Evolutionary conservation across 192 early-diverging fungal genomes (phyloP).

Genomic region (Backusella macrospora): DNA sequence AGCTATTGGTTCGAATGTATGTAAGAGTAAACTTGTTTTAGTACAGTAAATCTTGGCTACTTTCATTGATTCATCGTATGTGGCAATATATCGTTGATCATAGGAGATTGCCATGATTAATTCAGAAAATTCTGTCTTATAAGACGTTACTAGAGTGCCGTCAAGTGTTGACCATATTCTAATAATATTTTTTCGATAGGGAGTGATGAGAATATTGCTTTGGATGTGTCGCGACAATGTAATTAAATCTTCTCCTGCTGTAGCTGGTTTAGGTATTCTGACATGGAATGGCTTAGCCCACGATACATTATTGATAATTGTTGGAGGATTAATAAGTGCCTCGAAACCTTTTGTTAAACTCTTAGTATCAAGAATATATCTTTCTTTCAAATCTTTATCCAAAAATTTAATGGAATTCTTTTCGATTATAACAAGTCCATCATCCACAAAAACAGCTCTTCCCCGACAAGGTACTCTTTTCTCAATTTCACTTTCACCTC

Average conservation of each 20-base stretch:
- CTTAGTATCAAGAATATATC: background rate
- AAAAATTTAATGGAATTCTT: background rate
- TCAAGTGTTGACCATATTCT: background rate
- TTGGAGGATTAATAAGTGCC: background rate
- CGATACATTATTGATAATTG: background rate
- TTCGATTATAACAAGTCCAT: background rate
- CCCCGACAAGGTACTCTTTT: background rate
- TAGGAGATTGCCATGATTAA: conserved; percentile 4
- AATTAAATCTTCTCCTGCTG: conserved; percentile 1
- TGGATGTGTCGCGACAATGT: background rate
- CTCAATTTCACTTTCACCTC: background rate
- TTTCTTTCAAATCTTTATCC: background rate
- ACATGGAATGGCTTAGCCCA: background rate
- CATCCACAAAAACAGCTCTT: conserved; percentile 1
- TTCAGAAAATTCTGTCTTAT: background rate
- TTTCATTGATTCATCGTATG: background rate
- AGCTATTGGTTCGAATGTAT: background rate
- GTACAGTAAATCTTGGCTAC: background rate
- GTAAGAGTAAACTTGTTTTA: background rate
- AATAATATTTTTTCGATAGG: conserved; percentile 3
- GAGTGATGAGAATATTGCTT: background rate
- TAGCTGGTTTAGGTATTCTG: background rate
- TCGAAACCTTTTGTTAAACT: background rate
- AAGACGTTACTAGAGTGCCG: conserved; percentile 4
- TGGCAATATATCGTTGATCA: background rate